Percentiles rank a stretch among this genome's conserved stretches.
phyloP scores from a whole-genome alignment of 2,329 filamentous ascomycete genomes.

The Aspergillus sp. region DNA sequence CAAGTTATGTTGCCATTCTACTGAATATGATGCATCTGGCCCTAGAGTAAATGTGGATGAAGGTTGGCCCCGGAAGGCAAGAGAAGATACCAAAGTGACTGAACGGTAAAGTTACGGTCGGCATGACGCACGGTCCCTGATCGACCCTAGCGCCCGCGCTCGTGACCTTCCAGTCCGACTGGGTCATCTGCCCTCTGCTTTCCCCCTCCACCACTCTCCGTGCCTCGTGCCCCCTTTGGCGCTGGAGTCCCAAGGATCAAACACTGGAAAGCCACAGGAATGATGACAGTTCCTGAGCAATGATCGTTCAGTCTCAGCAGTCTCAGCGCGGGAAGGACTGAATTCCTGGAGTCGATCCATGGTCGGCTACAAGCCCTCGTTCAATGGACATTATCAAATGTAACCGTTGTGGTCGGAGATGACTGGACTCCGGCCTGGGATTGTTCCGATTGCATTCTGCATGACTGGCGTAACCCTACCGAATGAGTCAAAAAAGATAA shows the following conservation, averaged over 20 bases:
- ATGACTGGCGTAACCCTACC: not conserved
- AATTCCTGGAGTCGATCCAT: constrained; percentile 10
- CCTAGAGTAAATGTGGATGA: no score
- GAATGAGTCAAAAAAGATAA: no score
- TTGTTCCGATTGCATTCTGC: not conserved
- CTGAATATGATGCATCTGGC: no score
- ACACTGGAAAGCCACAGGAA: not conserved
- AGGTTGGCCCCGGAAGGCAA: no score
- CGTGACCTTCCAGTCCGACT: constrained; percentile 26
- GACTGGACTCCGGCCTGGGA: not conserved
- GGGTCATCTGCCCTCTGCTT: constrained; percentile 27
- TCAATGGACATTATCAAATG: constrained; percentile 6
- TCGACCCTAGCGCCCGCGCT: constrained; percentile 30
- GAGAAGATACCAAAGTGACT: no score
- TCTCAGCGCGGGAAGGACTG: not conserved
- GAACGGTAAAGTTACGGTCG: not conserved
- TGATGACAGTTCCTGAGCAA: not conserved
- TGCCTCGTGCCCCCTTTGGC: not conserved
- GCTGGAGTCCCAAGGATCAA: no score
- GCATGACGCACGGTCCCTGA: constrained; percentile 30
- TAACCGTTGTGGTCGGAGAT: constrained; percentile 15
- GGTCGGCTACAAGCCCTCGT: not conserved
- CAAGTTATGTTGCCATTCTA: no score
- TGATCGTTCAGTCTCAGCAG: not conserved
- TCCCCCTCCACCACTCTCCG: not conserved